A percentile compares a stretch with the other conserved stretches of the same genome.
Conservation (phyloP, 441 rosid species). For the Adansonia rubrostipa region DNA sequence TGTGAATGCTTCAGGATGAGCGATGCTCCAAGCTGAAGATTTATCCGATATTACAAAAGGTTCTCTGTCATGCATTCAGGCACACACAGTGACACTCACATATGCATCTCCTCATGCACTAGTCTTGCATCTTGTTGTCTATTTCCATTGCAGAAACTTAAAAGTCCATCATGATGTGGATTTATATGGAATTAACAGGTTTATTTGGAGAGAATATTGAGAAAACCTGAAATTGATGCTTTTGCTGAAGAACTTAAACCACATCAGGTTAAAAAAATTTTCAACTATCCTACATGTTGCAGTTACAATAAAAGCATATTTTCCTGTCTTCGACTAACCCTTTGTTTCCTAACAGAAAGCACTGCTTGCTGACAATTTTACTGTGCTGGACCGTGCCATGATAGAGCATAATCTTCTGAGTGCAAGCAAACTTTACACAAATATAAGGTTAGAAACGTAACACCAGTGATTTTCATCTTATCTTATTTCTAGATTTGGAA, state of each 20-base stretch:
- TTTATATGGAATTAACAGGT: constrained; percentile 55
- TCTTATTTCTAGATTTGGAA: constrained; percentile 9
- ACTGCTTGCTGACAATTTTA: constrained; percentile 86
- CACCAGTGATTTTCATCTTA: constrained; percentile 18
- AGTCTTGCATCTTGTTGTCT: neutral
- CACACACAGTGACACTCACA: neutral
- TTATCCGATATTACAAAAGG: constrained; percentile 96
- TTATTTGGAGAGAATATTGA: constrained; percentile 90
- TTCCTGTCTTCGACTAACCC: constrained; percentile 4
- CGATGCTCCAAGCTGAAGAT: constrained; percentile 93
- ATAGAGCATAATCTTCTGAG: constrained; percentile 98
- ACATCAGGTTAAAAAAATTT: constrained; percentile 69
- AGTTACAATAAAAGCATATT: constrained; percentile 5
- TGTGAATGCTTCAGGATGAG: constrained; percentile 74
- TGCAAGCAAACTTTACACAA: constrained; percentile 97
- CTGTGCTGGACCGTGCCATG: constrained; percentile 97
- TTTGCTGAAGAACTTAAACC: constrained; percentile 93
- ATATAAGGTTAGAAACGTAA: constrained; percentile 66
- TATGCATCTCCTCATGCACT: neutral
- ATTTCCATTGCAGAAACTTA: neutral
- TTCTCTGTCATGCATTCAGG: constrained; percentile 19
- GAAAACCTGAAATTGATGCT: constrained; percentile 95
- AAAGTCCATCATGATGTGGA: neutral
- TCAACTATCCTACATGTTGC: constrained; percentile 21
- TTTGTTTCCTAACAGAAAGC: constrained; percentile 77